Evolutionary conservation across 202 grass and related monocot species (phyloP), one percentile per base, ranked within the genome.

Genomic region (Miscanthus sacchariflorus): DNA sequence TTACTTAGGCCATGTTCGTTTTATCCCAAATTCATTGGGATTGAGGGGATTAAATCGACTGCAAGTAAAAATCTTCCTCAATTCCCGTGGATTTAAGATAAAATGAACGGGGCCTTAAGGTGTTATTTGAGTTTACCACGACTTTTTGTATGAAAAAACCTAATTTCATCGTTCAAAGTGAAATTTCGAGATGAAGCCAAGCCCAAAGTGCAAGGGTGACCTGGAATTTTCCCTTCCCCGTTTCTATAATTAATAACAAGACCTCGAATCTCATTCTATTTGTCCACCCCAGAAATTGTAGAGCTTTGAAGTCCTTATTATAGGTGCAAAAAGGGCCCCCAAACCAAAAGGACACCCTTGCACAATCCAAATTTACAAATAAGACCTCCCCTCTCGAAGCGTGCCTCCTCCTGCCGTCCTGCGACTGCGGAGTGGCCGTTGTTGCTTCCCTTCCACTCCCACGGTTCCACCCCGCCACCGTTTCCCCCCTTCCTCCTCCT

Each of bases 371-470:
- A 79, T 86, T 78, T 24, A 46, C 78, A 68, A 68, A 15, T 0
- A 10, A 3, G 2, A 0, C 83, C 38, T 69, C 14, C 4, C 6
- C 28, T 35, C 65, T 35, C 12, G 9, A 68, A 15, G 65, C 65
- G 30, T 12, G 25, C 27, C 0, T 13, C 46, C 67, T 0, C 35
- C 87, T 61, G 25, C 71, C 77, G 77, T 82, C 61, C 81, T 85
- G 83, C 81, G 7, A 19, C 46, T 42, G 80, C 79, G 27, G 27
- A 50, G 72, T 76, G 83, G 83, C 90, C 87, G 90, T 86, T 87
- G 83, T 74, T 65, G 65, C 56, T 79, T 9, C 25, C 83, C 46
- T 81, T 76, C 84, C 75, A 27, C 77, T 84, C 33, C 65, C 65
- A 67, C 24, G 25, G 13, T 84, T 50, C 90, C 82, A 70, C 36